Conservation (phyloP, 2,329 filamentous ascomycete species). For the Exophiala sp. region DNA sequence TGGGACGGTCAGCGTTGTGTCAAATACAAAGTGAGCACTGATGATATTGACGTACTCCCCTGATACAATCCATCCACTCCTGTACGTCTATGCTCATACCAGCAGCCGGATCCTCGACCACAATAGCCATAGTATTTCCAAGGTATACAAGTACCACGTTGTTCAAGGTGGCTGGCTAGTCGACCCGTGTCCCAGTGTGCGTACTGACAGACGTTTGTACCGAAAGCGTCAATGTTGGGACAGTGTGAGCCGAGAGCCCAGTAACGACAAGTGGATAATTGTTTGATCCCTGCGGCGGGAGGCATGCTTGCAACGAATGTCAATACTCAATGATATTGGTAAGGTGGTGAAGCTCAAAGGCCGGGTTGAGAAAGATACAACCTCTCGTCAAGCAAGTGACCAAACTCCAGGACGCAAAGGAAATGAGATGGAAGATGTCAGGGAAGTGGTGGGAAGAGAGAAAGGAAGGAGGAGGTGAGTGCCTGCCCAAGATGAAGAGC, state of each 20-base stretch:
- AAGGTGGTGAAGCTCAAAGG: background rate
- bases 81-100: conserved; percentile 26
- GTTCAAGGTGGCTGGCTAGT: conserved; percentile 18
- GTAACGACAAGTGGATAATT: conserved; percentile 24
- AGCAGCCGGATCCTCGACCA: conserved; percentile 16
- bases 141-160: conserved; percentile 24
- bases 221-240: conserved; percentile 20
- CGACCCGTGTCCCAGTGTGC: conserved; percentile 26
- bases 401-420: background rate
- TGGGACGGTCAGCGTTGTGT: conserved; percentile 1
- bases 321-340: background rate
- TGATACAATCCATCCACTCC: conserved; percentile 26
- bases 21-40: background rate
- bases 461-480: background rate
- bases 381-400: background rate
- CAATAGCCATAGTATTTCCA: conserved; percentile 20
- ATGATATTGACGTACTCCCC: conserved; percentile 16
- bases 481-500: too few relatives aligned
- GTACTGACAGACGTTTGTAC: conserved; percentile 12
- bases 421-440: conserved; percentile 1
- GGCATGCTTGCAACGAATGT: background rate
- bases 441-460: background rate
- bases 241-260: conserved; percentile 26
- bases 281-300: background rate
- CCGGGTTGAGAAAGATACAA: too few relatives aligned